Conservation (phyloP, 768 basidiomycete species). For the Hortiboletus flavorubellus region DNA sequence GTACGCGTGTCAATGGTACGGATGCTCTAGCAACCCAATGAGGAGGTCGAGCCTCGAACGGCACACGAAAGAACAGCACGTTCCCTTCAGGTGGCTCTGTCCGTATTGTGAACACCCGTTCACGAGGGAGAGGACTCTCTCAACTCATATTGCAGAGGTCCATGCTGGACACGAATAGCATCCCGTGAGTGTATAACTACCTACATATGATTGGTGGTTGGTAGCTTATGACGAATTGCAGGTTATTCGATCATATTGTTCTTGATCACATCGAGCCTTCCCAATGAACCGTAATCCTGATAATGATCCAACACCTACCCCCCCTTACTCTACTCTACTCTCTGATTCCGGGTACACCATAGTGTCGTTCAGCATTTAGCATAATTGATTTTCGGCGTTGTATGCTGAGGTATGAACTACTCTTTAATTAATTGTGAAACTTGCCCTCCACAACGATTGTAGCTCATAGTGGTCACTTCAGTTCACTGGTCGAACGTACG, state of each 20-base stretch:
- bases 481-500: neutral
- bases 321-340: neutral
- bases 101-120: neutral
- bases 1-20: slow-evolving; percentile 12
- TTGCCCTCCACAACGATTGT: neutral
- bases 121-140: slow-evolving; percentile 1
- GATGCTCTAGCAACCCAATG: slow-evolving; percentile 1
- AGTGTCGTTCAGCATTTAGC: neutral
- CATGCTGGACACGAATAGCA: neutral
- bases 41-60: slow-evolving; percentile 7
- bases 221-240: neutral
- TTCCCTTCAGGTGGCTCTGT: slow-evolving; percentile 13
- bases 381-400: neutral
- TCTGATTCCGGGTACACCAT: neutral
- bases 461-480: neutral
- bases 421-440: neutral
- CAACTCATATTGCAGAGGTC: neutral
- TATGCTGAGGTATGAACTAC: slow-evolving; percentile 10
- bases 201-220: neutral
- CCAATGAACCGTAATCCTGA: neutral
- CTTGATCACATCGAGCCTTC: neutral
- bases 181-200: neutral
- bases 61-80: slow-evolving; percentile 10
- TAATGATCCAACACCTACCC: neutral
- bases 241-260: neutral